Evolutionary conservation across 768 basidiomycete species (phyloP), one percentile per base, ranked within the genome.

Genomic region (Calocera cornea): DNA sequence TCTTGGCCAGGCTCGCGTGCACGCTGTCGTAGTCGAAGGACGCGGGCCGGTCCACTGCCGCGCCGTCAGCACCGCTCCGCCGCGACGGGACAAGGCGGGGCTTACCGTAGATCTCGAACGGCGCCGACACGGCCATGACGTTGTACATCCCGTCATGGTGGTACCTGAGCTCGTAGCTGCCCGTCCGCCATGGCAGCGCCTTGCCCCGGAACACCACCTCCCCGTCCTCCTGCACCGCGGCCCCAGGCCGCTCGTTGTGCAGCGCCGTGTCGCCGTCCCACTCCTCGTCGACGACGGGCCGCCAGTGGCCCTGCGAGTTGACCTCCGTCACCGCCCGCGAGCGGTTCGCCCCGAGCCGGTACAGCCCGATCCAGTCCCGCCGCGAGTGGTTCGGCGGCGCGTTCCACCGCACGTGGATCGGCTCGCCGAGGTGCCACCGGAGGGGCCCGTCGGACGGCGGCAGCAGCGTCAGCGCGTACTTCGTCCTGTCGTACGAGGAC

Each of bases 131-230:
- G 65, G 86, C 84, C 84, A 98, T 89, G 67, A 98, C 97, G 76
- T 94, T 97, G 77, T 99, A 90, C 76, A 95, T 97, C 63, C 93
- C 94, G 75, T 97, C 92, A 73, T 97, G 95, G 73, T 99, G 97
- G 74, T 94, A 95, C 1, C 76, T 78, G 72, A 92, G 86, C 81
- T 99, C 97, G 74, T 97, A 99, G 65, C 78, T 78, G 7, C 95
- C 97, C 38, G 83, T 82, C 38, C 84, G 77, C 94, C 95, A 97
- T 1, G 95, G 94, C 27, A 98, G 79, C 19, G 83, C 85, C 72
- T 90, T 84, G 0, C 86, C 86, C 70, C 83, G 83, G 79, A 97
- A 97, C 2, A 85, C 82, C 3, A 92, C 82, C 5, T 79, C 80
- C 1, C 95, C 93, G 36, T 78, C 80, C 65, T 83, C 82, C 10